These are phyloP conservation scores for Elongisporangium prolatum DNA, from an alignment of 352 stramenopile genomes.

Conservation along the genomic window DNA sequence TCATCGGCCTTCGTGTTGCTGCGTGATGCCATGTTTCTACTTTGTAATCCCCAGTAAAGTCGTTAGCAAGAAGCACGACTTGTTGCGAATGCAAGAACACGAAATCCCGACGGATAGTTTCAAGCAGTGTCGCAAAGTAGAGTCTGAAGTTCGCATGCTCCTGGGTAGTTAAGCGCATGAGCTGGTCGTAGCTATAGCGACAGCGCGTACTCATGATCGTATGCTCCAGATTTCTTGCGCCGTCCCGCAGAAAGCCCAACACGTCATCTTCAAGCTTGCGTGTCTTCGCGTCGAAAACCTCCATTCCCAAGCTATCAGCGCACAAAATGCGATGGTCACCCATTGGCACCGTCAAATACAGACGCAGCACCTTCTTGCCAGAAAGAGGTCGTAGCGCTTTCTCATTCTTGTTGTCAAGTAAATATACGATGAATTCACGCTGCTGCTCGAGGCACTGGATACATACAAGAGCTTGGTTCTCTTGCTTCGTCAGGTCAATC, in stretches of 20 bases:
- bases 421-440: conserved; percentile 19
- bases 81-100: conserved; percentile 59
- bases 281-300: conserved; percentile 36
- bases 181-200: conserved; percentile 38
- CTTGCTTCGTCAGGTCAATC: conserved; percentile 19
- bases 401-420: conserved; percentile 21
- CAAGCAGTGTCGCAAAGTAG: conserved; percentile 33
- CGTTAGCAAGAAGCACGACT: conserved; percentile 47
- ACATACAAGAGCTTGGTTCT: conserved; percentile 26
- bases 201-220: conserved; percentile 31
- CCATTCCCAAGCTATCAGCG: conserved; percentile 43
- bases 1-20: conserved; percentile 25
- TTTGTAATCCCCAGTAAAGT: conserved; percentile 56
- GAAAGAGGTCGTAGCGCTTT: conserved; percentile 21
- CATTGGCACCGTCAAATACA: conserved; percentile 38
- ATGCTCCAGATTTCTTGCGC: conserved; percentile 25
- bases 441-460: conserved; percentile 47
- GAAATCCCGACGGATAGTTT: conserved; percentile 45
- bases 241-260: conserved; percentile 36
- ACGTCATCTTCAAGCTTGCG: conserved; percentile 47
- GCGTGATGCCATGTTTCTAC: conserved; percentile 49
- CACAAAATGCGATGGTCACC: conserved; percentile 51
- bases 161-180: conserved; percentile 23
- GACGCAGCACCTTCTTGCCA: conserved; percentile 21
- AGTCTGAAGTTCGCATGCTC: conserved; percentile 34